A percentile compares a stretch with the other conserved stretches of the same genome.
phyloP scores from a whole-genome alignment of 2,329 filamentous ascomycete species.

The Trichophyton rubrum region DNA sequence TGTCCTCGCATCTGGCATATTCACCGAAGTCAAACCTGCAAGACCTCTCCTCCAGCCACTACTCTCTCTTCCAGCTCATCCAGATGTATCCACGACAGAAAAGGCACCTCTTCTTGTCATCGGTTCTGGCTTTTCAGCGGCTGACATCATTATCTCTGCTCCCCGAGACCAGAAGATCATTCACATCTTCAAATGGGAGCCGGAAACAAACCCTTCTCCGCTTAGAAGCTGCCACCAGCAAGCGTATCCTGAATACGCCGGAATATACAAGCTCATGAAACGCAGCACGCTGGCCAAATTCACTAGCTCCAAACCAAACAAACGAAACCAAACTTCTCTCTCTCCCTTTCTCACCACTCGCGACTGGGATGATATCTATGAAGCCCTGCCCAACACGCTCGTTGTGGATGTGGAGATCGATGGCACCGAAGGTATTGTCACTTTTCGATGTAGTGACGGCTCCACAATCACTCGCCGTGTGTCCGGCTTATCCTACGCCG shows the following conservation, averaged over 20 bases:
- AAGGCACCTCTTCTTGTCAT: slow-evolving; percentile 41
- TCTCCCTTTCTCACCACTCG: slow-evolving; percentile 37
- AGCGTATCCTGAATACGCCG: slow-evolving; percentile 51
- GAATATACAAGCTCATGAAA: slow-evolving; percentile 50
- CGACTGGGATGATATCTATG: slow-evolving; percentile 40
- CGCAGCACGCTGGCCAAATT: slow-evolving; percentile 28
- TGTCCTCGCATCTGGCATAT: slow-evolving; percentile 48
- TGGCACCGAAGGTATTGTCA: slow-evolving; percentile 26
- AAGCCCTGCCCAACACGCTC: slow-evolving; percentile 44
- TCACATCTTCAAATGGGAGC: slow-evolving; percentile 51
- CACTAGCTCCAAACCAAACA: slow-evolving; percentile 11
- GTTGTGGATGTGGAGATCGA: slow-evolving; percentile 29
- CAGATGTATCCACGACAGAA: slow-evolving; percentile 8
- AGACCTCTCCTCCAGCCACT: slow-evolving; percentile 39
- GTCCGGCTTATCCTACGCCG: slow-evolving; percentile 42
- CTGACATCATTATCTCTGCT: slow-evolving; percentile 47
- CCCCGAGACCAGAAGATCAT: slow-evolving; percentile 40
- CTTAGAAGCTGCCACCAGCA: slow-evolving; percentile 47
- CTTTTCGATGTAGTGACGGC: slow-evolving; percentile 34
- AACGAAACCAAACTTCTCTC: slow-evolving; percentile 23
- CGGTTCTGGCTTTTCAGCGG: slow-evolving; percentile 51
- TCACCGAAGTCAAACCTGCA: slow-evolving; percentile 42
- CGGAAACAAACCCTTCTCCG: slow-evolving; percentile 43
- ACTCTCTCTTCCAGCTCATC: slow-evolving; percentile 19
- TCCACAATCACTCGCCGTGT: slow-evolving; percentile 35